phyloP scores from a whole-genome alignment of 805 yeast genomes.

The Metschnikowia koreensis region DNA sequence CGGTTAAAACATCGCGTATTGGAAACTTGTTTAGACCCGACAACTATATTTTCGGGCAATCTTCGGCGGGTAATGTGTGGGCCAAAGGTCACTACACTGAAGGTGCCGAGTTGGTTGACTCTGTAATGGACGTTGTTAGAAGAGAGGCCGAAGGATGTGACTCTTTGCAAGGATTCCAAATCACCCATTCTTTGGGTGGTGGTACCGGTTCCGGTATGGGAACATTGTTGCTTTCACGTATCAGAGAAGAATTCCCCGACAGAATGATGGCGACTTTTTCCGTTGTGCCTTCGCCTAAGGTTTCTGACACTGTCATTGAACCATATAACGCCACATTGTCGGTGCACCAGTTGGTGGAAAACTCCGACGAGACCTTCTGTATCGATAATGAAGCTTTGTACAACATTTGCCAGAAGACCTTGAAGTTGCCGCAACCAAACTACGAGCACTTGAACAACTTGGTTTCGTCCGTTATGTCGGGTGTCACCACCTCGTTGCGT shows the following conservation, averaged over 20 bases:
- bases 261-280: conserved; percentile 96
- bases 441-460: conserved; percentile 77
- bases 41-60: conserved; percentile 83
- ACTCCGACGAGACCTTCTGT: conserved; percentile 91
- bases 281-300: conserved; percentile 88
- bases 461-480: conserved; percentile 90
- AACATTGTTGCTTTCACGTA: conserved; percentile 77
- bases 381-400: conserved; percentile 92
- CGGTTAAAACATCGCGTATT: conserved; percentile 73
- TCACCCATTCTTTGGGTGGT: conserved; percentile 58
- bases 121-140: conserved; percentile 85
- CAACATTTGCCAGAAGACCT: conserved; percentile 82
- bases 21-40: conserved; percentile 92
- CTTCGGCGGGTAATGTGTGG: conserved; percentile 96
- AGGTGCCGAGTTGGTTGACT: conserved; percentile 91
- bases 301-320: conserved; percentile 90
- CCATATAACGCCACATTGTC: conserved; percentile 93
- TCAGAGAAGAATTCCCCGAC: conserved; percentile 91
- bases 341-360: conserved; percentile 86
- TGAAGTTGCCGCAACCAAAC: conserved; percentile 76
- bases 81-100: conserved; percentile 97
- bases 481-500: conserved; percentile 90
- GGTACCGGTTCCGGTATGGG: conserved; percentile 99
- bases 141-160: conserved; percentile 94
- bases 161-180: conserved; percentile 92